phyloP scores from a whole-genome alignment of 2,329 filamentous ascomycete species.

The Colletotrichum spinosum region DNA sequence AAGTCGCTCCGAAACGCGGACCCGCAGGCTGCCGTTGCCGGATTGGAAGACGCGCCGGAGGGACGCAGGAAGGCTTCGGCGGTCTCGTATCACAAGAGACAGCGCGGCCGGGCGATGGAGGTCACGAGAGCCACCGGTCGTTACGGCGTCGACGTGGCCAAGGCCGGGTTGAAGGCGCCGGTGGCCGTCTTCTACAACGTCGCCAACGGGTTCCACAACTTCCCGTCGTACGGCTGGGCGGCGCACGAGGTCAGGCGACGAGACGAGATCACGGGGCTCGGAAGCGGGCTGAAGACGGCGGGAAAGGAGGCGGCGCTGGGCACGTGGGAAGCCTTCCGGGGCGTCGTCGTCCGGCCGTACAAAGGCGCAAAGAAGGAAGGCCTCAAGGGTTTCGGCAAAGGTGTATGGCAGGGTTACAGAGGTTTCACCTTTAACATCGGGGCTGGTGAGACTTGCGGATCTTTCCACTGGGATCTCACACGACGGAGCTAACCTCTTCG shows the following conservation, averaged over 20 bases:
- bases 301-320: slow-evolving; percentile 74
- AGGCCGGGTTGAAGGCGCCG: slow-evolving; percentile 71
- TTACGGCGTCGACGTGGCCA: slow-evolving; percentile 69
- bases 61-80: slow-evolving; percentile 7
- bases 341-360: slow-evolving; percentile 73
- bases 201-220: slow-evolving; percentile 80
- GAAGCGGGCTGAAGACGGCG: slow-evolving; percentile 69
- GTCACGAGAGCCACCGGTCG: slow-evolving; percentile 58
- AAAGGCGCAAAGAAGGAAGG: slow-evolving; percentile 73
- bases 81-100: background rate
- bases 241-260: slow-evolving; percentile 73
- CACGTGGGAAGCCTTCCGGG: slow-evolving; percentile 76
- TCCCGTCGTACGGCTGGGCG: slow-evolving; percentile 72
- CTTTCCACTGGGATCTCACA: too few species aligned
- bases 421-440: slow-evolving; percentile 58
- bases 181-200: slow-evolving; percentile 76
- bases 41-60: background rate
- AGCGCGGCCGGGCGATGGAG: slow-evolving; percentile 38
- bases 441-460: slow-evolving; percentile 42
- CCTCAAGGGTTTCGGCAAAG: slow-evolving; percentile 70
- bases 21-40: slow-evolving; percentile 17
- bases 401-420: slow-evolving; percentile 58
- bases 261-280: slow-evolving; percentile 75
- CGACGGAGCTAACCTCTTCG: background rate
- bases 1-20: slow-evolving; percentile 65